Base-by-base conservation (phyloP, 2,329 filamentous ascomycete species). In the Trichophyton verrucosum region DNA sequence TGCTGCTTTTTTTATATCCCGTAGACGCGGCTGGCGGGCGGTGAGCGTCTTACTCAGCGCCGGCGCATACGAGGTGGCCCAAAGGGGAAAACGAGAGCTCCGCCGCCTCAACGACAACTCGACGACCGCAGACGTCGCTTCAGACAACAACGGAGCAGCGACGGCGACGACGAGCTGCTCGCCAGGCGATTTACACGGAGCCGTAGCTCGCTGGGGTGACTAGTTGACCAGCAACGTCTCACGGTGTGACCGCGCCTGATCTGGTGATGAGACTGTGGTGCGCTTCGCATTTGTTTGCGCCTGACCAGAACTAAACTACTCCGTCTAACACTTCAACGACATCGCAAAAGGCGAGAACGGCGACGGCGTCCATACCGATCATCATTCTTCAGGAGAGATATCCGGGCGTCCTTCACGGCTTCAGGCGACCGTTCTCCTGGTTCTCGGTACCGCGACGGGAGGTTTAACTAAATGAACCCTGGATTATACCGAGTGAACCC, bases 391-490 rank as follows among this genome's bases (percentile, higher is more conserved):
- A 49, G 20, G 11, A 15, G 9, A 27, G 11, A 49, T 27, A 49
- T 20, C 17, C 11, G 17, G 17, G 6, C 20, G n/a, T 44, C 30
- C 11, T 15, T 27, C 20, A 15, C 8, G 46, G 20, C 8, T 49
- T 4, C 8, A 55, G 33, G 51, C 46, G 24, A 24, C 15, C 15
- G 51, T 15, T 38, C 6, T 11, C 30, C 51, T 36, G 51, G 51
- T 55, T 55, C 22, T n/a, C 24, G 51, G 51, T 55, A 36, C 51
- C 51, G 22, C 49, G 51, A 27, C 51, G 15, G 27, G 27, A 55
- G 51, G 51, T 55, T 38, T 38, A 38, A 38, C 33, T 55, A 36
- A 36, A 55, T 55, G 51, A 55, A 33, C 51, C 49, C 51, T 55
- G 51, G 51, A 36, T 30, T 36, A 55, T 36, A 36, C 51, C 20